A percentile compares a stretch with the other conserved stretches of the same genome.
Evolutionary conservation across 441 rosid genomes (phyloP).

Genomic region (Pelargonium citronellum): DNA sequence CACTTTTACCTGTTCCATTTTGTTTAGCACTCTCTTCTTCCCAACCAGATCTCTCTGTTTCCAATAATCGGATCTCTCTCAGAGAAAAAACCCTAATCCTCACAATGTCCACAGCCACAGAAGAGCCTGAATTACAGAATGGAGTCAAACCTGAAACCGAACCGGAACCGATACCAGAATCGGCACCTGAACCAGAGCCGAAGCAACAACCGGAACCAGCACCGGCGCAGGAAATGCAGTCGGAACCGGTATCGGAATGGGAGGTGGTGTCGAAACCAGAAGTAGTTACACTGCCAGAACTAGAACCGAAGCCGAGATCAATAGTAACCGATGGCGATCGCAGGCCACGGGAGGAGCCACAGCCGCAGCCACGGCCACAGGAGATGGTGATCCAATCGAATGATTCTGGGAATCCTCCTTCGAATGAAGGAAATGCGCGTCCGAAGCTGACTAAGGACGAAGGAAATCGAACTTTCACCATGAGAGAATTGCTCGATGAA

Average conservation of each 20-base stretch:
- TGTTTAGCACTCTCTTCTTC: conserved; percentile 17
- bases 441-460: conserved; percentile 44
- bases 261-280: conserved; percentile 13
- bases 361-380: conserved; percentile 6
- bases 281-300: conserved; percentile 18
- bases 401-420: conserved; percentile 26
- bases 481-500: conserved; percentile 80
- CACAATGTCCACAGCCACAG: conserved; percentile 35
- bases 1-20: conserved; percentile 10
- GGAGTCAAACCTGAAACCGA: conserved; percentile 29
- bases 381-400: conserved; percentile 35
- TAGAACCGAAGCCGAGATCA: conserved; percentile 17
- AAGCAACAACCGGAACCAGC: conserved; percentile 2
- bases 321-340: conserved; percentile 32
- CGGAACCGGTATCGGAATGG: conserved; percentile 1
- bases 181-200: conserved; percentile 17
- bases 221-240: too few relatives aligned
- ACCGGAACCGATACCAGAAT: conserved; percentile 24
- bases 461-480: conserved; percentile 67
- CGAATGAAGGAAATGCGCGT: conserved; percentile 23
- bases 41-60: conserved; percentile 16
- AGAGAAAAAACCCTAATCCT: conserved; percentile 1
- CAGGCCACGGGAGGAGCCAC: conserved; percentile 23
- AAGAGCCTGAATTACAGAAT: conserved; percentile 41
- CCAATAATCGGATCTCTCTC: conserved; percentile 14